Base-by-base conservation (phyloP, 2,329 filamentous ascomycete species). In the Fusarium papillatum region DNA sequence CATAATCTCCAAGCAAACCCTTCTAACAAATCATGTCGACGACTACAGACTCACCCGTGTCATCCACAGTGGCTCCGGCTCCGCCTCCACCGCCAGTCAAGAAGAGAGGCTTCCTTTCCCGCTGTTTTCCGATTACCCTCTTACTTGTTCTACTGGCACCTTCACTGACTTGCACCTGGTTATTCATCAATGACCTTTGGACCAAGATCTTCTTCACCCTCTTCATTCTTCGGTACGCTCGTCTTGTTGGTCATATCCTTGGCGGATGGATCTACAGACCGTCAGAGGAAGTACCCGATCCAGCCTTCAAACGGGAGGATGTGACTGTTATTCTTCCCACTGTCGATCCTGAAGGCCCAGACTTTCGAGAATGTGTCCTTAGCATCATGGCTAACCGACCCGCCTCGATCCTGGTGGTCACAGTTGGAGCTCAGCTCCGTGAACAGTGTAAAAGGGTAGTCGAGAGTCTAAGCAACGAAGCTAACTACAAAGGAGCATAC, bases 291-390 rank as follows among this genome's bases (percentile, higher is more conserved):
- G 77, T 73, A 0, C 31, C 22, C 0, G 76, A 80, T 4, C 85
- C 87, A 0, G 77, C 62, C 0, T 84, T 85, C 71, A 76, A 71
- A 8, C 75, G 78, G 5, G 63, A 69, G 2, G 86, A 91, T 43
- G 86, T 87, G 62, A 89, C 88, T 0, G 86, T 90, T 24, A 83
- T 91, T 57, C 78, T 91, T 4, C 88, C 89, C 0, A 91, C 89
- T 0, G 82, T 90, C 5, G 85, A 88, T 16, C 87, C 88, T 0
- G 62, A 76, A 1, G 84, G 84, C 14, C 62, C 55, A 0, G 82
- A 84, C 22, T 89, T 91, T 66, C 57, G 71, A 0, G 82, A 83
- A 17, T 88, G 87, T 64, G 69, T 90, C 4, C 55, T 67, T 0
- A 85, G 83, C 0, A 83, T 87, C 4, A 79, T 87, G 2, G 55